Conservation (phyloP, 1,139 yeast genomes). For the Hansenula lynferdii region DNA sequence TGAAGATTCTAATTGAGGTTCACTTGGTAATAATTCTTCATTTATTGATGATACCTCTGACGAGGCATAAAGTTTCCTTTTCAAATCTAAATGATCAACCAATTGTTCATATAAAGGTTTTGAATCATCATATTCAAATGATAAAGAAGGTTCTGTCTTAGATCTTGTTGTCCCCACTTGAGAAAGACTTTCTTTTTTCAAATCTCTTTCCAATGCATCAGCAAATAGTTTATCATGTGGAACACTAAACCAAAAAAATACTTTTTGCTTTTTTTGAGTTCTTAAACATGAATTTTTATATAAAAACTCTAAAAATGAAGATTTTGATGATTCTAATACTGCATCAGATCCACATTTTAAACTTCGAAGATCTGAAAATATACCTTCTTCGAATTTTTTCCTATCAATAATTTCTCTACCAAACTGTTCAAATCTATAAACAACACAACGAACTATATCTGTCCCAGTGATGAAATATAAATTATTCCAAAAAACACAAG, state of each 20-base stretch:
- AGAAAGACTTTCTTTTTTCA: constrained; percentile 65
- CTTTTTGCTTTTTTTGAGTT: constrained; percentile 96
- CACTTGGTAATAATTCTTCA: not conserved
- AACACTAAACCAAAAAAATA: constrained; percentile 94
- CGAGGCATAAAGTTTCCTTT: constrained; percentile 18
- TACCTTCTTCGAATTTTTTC: constrained; percentile 95
- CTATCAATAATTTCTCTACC: constrained; percentile 82
- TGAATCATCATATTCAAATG: constrained; percentile 49
- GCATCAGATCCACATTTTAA: constrained; percentile 89
- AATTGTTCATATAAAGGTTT: constrained; percentile 44
- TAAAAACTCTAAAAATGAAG: constrained; percentile 78
- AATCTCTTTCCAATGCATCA: constrained; percentile 90
- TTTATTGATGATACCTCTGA: not conserved
- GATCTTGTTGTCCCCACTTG: constrained; percentile 61
- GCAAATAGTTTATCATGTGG: constrained; percentile 91
- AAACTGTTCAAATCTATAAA: constrained; percentile 84
- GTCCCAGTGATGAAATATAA: constrained; percentile 92
- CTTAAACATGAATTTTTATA: constrained; percentile 84
- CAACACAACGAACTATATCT: constrained; percentile 88
- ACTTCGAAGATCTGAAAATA: constrained; percentile 84
- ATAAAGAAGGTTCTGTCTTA: constrained; percentile 54
- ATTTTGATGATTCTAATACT: constrained; percentile 80
- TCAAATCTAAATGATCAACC: constrained; percentile 38
- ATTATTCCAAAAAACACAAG: constrained; percentile 92
- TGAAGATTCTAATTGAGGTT: not conserved